Base-by-base conservation (phyloP, 768 basidiomycete genomes). In the Lentinula boryana region DNA sequence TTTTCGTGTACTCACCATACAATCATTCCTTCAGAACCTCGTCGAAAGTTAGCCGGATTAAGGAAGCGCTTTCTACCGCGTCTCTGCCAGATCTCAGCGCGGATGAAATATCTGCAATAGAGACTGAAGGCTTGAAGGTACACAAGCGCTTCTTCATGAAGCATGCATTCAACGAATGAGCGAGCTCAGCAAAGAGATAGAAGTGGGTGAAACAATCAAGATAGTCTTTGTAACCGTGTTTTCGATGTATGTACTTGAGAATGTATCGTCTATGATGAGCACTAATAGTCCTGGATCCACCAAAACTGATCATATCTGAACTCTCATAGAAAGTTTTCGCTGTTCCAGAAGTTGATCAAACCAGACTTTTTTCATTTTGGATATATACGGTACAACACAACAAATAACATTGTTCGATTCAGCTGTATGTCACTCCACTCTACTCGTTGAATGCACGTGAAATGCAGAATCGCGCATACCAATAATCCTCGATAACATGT, bases 31-130 rank as follows among this genome's bases (percentile, higher is more conserved):
- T 2, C 58, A 84, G 81, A 36, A 83, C 82, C 5, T 77, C 76
- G 16, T 75, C 77, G n/a, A 82, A 81, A 67, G 73, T 70, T 31
- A 71, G 71, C 32, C 76, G 82, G 38, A 77, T 83, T 63, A 71
- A 74, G 56, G 80, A 82, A 64, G 78, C 77, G 62, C 56, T 79
- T 44, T 71, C 73, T 62, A 69, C 72, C 8, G 68, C 73, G 35
- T 64, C 74, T 31, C 65, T 82, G 0, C 80, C 85, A n/a, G 75
- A 84, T 62, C 70, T 90, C 56, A 84, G 80, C 1, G 64, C 72
- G 1, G 81, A 84, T 58, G 86, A 89, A 67, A 79, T 88, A 10
- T 69, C 75, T n/a, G 78, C 78, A 3, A 85, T 89, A 32, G 85
- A 88, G 55, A 75, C 77, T 41, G 84, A 80, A 3, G 87, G 85